Base-by-base conservation (phyloP, 768 basidiomycete species). In the Mycena epipterygia region DNA sequence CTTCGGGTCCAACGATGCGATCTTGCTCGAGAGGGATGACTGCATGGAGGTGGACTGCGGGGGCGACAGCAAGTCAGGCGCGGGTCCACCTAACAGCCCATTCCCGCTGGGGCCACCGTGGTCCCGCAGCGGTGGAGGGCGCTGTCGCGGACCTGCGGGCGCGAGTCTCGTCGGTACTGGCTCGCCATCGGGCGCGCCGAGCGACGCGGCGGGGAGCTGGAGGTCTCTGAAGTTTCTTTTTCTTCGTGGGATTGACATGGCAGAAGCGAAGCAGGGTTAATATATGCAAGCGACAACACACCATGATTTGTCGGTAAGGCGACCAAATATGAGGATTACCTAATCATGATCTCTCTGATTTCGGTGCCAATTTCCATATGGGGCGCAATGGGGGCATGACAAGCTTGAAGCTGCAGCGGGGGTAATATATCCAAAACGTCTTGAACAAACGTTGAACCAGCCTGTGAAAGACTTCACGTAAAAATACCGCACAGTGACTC, bases 181-280 rank as follows among this genome's bases (percentile, higher is more conserved):
- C 44, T 83, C 81, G 62, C 79, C 71, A 41, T 77, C 78, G 37
- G 21, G 70, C 71, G 27, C 72, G 37, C 60, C 86, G 81, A 25
- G 81, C 70, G 67, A n/a, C 55, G 85, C 70, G 62, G 92, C 91
- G 74, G 89, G 86, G 78, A 96, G 90, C 82, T 93, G 90, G 16
- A 96, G 89, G 51, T 89, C 90, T 81, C 95, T 95, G 88, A 95
- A 95, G 80, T 96, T 96, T 72, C 95, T 91, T 80, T 96, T 96
- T 87, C 95, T 95, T 83, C 95, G n/a, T n/a, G n/a, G 93, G 72
- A 95, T 89, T 62, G 92, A 90, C 42, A 88, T 88, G 42, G 84
- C 29, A 29, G 57, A 19, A 35, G 27, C 8, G 29, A 46, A 64
- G 68, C 33, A 57, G 55, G 32, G 29, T 35, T 32, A 39, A 29